Percentiles rank a stretch among this genome's conserved stretches.
phyloP scores from a whole-genome alignment of 106 monocot genomes.

The Xerophyta viscosa region DNA sequence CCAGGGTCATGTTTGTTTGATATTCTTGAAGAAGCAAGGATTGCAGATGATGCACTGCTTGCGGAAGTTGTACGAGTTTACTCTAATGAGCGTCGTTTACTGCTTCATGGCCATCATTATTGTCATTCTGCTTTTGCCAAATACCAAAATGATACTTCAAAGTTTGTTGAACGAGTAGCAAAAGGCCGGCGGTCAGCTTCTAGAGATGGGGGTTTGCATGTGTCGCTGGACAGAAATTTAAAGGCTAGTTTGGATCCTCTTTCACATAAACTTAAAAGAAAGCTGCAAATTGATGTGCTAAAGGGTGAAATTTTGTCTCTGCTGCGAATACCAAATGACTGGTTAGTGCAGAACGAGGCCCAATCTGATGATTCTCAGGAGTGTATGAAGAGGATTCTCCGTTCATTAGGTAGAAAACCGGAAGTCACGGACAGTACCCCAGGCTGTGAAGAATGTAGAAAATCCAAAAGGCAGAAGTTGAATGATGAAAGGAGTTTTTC shows the following conservation, averaged over 20 bases:
- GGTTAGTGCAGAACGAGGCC: conserved; percentile 24
- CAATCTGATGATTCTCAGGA: conserved; percentile 33
- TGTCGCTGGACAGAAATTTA: conserved; percentile 17
- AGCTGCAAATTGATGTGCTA: conserved; percentile 40
- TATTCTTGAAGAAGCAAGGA: conserved; percentile 59
- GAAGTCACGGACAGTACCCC: conserved; percentile 36
- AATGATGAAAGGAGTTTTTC: conserved; percentile 38
- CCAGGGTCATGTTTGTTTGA: conserved; percentile 74
- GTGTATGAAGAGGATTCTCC: conserved; percentile 26
- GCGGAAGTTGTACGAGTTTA: conserved; percentile 46
- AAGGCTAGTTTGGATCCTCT: conserved; percentile 4
- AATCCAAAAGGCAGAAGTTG: conserved; percentile 62
- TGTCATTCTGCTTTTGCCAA: conserved; percentile 14
- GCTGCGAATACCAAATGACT: conserved; percentile 50
- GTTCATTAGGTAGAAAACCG: conserved; percentile 29
- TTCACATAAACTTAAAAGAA: conserved; percentile 26
- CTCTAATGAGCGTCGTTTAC: conserved; percentile 73
- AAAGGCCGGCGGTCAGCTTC: conserved; percentile 15
- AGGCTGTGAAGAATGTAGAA: conserved; percentile 67
- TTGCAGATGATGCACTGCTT: conserved; percentile 33
- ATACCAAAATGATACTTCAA: conserved; percentile 5
- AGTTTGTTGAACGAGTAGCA: conserved; percentile 13
- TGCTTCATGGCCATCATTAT: conserved; percentile 45
- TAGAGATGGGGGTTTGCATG: conserved; percentile 24
- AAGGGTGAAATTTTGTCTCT: conserved; percentile 56